Evolutionary conservation across 2,329 filamentous ascomycete species (phyloP).

Genomic region (Thelonectria discophora): DNA sequence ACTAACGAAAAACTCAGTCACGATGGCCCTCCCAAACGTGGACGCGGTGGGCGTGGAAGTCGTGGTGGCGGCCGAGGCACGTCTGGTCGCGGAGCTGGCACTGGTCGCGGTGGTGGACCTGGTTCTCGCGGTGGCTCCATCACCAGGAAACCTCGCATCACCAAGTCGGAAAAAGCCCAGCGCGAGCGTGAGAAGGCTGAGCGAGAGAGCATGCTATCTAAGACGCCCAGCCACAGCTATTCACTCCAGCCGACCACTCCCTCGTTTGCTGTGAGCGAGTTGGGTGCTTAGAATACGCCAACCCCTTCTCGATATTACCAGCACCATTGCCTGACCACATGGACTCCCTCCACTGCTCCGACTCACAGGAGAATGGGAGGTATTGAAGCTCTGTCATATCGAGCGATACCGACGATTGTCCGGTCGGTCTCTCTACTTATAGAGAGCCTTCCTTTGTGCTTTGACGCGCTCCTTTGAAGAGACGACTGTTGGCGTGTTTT

Average conservation of each 20-base stretch:
- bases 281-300: constrained; percentile 42
- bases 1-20: constrained; percentile 62
- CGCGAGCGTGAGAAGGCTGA: constrained; percentile 85
- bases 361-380: not conserved
- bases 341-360: not conserved
- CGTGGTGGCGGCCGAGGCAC: constrained; percentile 68
- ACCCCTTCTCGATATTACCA: not conserved
- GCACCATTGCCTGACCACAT: not conserved
- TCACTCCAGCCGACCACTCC: constrained; percentile 50
- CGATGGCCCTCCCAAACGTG: constrained; percentile 77
- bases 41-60: constrained; percentile 61
- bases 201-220: constrained; percentile 62
- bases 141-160: constrained; percentile 83
- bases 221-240: constrained; percentile 50
- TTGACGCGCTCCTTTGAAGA: not conserved
- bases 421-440: not conserved
- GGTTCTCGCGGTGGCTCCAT: constrained; percentile 80
- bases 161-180: constrained; percentile 83
- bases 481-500: constrained; percentile 20
- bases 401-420: not conserved
- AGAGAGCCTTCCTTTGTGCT: not conserved
- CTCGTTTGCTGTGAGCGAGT: constrained; percentile 49
- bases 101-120: constrained; percentile 62
- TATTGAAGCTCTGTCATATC: not conserved
- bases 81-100: constrained; percentile 63